phyloP scores from a whole-genome alignment of 2,329 filamentous ascomycete species.

The Ilyonectria robusta region DNA sequence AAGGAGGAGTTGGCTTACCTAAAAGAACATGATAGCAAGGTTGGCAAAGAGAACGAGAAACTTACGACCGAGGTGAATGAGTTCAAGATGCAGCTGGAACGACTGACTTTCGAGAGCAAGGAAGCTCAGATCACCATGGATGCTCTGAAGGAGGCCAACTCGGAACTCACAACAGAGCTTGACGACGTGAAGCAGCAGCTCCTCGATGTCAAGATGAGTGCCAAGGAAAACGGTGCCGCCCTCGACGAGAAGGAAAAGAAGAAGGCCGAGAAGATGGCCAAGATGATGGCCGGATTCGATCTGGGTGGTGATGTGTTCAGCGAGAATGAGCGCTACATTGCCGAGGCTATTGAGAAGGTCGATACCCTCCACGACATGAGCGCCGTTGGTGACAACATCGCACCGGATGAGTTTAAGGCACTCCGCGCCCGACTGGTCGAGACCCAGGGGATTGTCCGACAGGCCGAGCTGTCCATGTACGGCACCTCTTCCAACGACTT shows the following conservation, averaged over 20 bases:
- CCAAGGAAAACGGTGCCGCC: constrained; percentile 91
- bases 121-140: constrained; percentile 99
- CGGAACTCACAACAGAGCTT: constrained; percentile 90
- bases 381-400: constrained; percentile 82
- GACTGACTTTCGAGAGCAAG: constrained; percentile 95
- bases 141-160: constrained; percentile 93
- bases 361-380: constrained; percentile 84
- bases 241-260: constrained; percentile 98
- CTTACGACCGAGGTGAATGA: constrained; percentile 90
- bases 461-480: constrained; percentile 89
- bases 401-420: constrained; percentile 84
- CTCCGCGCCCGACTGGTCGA: constrained; percentile 86
- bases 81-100: constrained; percentile 96
- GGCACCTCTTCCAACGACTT: constrained; percentile 75
- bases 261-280: constrained; percentile 99
- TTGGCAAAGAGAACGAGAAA: constrained; percentile 91
- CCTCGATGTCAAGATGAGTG: constrained; percentile 95
- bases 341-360: constrained; percentile 86
- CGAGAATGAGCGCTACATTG: constrained; percentile 89
- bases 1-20: constrained; percentile 89
- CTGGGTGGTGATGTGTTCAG: constrained; percentile 94
- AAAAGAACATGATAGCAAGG: constrained; percentile 87
- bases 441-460: constrained; percentile 91
- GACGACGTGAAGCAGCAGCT: constrained; percentile 98
- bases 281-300: constrained; percentile 99